Percentiles rank a stretch among this genome's conserved stretches.
phyloP scores from a whole-genome alignment of 2,329 filamentous ascomycete genomes.

The Blumeria graminis region DNA sequence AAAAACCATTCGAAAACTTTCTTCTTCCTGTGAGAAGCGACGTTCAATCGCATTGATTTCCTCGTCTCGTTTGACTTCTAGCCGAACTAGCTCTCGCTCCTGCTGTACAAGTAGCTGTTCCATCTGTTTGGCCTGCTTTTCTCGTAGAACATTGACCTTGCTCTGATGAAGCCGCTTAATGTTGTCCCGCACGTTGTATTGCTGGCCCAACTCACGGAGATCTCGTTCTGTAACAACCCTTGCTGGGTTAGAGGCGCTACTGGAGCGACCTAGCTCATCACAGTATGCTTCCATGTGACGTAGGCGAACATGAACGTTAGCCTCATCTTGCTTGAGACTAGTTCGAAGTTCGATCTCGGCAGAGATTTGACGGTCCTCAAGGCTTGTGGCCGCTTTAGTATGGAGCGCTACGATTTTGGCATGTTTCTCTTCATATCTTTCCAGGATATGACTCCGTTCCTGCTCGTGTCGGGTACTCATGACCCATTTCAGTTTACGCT shows the following conservation, averaged over 20 bases:
- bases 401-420: slow-evolving; percentile 32
- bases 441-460: slow-evolving; percentile 22
- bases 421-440: slow-evolving; percentile 23
- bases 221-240: slow-evolving; percentile 34
- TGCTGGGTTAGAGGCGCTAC: slow-evolving; percentile 18
- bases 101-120: slow-evolving; percentile 33
- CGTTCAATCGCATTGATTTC: slow-evolving; percentile 25
- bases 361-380: slow-evolving; percentile 36
- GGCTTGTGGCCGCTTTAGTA: slow-evolving; percentile 24
- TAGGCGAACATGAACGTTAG: slow-evolving; percentile 30
- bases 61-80: slow-evolving; percentile 22
- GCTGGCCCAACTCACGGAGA: slow-evolving; percentile 31
- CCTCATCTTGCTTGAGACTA: slow-evolving; percentile 30
- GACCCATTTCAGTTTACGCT: slow-evolving; percentile 22
- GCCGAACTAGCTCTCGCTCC: slow-evolving; percentile 23
- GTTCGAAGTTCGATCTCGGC: slow-evolving; percentile 35
- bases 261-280: slow-evolving; percentile 23
- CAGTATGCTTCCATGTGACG: slow-evolving; percentile 44
- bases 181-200: slow-evolving; percentile 34
- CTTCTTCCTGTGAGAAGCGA: slow-evolving; percentile 25
- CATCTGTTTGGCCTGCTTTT: slow-evolving; percentile 35
- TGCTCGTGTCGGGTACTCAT: slow-evolving; percentile 27
- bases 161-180: slow-evolving; percentile 33
- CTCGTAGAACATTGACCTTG: slow-evolving; percentile 40
- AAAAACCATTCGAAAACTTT: slow-evolving; percentile 22